Evolutionary conservation across 805 yeast genomes (phyloP), one percentile per base, ranked within the genome.

Genomic region (Metschnikowia similis): DNA sequence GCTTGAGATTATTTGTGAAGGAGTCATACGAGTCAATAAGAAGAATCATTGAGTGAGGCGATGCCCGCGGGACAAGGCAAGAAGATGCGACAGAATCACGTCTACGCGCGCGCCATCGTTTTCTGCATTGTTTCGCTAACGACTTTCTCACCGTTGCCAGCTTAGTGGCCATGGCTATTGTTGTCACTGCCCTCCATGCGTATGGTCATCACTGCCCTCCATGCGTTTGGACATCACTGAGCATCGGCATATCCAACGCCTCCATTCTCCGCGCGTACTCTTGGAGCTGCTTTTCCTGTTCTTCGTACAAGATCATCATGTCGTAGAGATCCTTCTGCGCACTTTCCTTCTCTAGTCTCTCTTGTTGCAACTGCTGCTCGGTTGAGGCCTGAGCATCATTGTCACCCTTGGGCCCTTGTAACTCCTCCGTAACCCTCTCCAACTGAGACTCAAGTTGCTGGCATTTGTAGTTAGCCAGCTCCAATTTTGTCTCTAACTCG

Each of bases 21-120:
- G 98, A 92, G 66, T 94, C 99, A 64, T 94, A 91, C 2, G 97
- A 91, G 66, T 94, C 99, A 11, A 94, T 80, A 41, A 89, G 76
- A 9, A 89, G 79, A 48, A 89, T 78, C 78, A 73, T 73, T 27
- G 26, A 16, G 38, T 10, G 13, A 27, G 26, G 46, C 47, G 28
- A 16, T 14, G n/a, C 35, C 45, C 46, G 21, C 21, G 21, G 21
- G 21, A 5, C 21, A 21, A 32, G 13, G 27, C n/a, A 11, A 36
- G 37, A 32, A 41, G 37, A 41, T 41, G 42, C 32, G 34, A 9
- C 32, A 9, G 26, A 39, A 26, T 10, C 29, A 16, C 31, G 17
- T 34, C 32, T 34, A 38, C 45, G 37, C 21, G 11, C 13, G 30
- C 8, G 45, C 26, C 13, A 38, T 38, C 14, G 13, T 38, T 38